Conservation (phyloP, 345 rosid genomes). For the Hibiscus trionum region DNA sequence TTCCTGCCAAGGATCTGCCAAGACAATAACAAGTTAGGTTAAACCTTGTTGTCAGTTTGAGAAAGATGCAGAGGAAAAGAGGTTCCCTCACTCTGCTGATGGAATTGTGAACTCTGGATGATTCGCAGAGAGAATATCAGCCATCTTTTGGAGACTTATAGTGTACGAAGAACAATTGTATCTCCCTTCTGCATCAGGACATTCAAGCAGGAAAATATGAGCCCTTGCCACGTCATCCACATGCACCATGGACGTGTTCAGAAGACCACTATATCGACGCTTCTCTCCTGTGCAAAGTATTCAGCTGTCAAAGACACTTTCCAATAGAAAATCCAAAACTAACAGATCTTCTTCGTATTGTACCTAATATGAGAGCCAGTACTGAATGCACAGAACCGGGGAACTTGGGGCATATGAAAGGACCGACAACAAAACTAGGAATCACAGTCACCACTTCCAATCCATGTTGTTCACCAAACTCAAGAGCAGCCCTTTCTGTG, state of each 20-base stretch:
- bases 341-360: neutral
- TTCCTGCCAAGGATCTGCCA: neutral
- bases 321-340: too few species aligned
- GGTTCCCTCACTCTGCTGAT: too few species aligned
- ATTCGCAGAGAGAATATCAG: too few species aligned
- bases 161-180: slow-evolving; percentile 23
- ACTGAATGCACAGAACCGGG: neutral
- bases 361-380: neutral
- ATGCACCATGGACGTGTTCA: slow-evolving; percentile 14
- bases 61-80: too few species aligned
- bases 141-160: too few species aligned
- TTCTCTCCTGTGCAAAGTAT: too few species aligned
- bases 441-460: neutral
- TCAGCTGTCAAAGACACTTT: too few species aligned
- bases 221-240: neutral
- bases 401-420: neutral
- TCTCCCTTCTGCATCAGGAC: slow-evolving; percentile 30
- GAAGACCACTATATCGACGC: neutral
- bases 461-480: neutral
- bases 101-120: too few species aligned
- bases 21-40: neutral
- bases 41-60: too few species aligned
- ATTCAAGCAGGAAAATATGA: slow-evolving; percentile 14
- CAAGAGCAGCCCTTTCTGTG: slow-evolving; percentile 17
- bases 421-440: neutral